phyloP scores from a whole-genome alignment of 345 rosid genomes.

The Physaria fendleri region DNA sequence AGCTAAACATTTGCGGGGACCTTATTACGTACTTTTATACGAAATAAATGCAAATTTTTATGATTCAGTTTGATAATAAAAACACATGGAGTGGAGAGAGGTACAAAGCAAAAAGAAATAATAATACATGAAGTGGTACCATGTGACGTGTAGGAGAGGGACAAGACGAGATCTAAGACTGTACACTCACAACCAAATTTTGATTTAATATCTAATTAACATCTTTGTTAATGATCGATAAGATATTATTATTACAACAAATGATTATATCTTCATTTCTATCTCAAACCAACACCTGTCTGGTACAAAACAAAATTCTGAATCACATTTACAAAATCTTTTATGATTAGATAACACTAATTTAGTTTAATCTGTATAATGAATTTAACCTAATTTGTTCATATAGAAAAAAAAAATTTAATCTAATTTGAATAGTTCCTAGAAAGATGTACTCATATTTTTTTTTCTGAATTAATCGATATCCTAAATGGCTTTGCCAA shows the following conservation, averaged over 20 bases:
- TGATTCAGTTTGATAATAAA: neutral
- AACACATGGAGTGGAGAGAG: conserved; percentile 4
- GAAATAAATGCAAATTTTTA: neutral
- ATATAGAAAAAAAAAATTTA: no score
- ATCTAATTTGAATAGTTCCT: no score
- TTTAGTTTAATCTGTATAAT: no score
- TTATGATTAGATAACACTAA: neutral
- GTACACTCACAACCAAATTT: conserved; percentile 7
- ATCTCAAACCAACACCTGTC: neutral
- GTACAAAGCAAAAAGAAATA: neutral
- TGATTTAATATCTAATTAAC: neutral
- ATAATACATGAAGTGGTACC: conserved; percentile 25
- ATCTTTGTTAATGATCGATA: neutral
- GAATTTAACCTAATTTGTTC: no score
- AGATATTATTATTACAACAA: neutral
- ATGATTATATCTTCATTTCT: neutral
- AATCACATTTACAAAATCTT: neutral
- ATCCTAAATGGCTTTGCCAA: no score
- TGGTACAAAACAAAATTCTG: neutral
- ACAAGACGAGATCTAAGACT: conserved; percentile 7
- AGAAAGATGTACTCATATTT: no score
- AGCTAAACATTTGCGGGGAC: neutral
- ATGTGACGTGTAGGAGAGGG: conserved; percentile 10
- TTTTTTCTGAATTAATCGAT: no score
- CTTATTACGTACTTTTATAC: neutral